phyloP scores from a whole-genome alignment of 2,329 filamentous ascomycete species.

The Amauroascus niger region DNA sequence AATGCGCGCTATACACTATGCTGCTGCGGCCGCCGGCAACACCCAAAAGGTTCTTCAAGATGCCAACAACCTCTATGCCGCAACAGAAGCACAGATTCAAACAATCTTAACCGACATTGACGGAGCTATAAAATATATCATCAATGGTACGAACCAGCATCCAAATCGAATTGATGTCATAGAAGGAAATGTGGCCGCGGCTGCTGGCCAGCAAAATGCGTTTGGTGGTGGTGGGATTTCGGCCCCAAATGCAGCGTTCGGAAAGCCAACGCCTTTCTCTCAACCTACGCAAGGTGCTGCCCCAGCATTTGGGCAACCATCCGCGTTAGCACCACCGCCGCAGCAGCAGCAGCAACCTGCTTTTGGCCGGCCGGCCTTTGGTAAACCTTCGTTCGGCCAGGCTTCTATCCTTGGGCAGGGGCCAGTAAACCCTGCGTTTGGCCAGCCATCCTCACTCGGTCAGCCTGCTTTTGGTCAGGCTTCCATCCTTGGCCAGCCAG shows the following conservation, averaged over 20 bases:
- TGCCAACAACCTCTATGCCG: slow-evolving; percentile 49
- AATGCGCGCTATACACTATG: slow-evolving; percentile 62
- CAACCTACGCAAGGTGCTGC: slow-evolving; percentile 14
- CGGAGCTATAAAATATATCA: slow-evolving; percentile 61
- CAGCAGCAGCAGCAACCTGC: slow-evolving; percentile 20
- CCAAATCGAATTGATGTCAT: slow-evolving; percentile 60
- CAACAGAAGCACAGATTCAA: slow-evolving; percentile 62
- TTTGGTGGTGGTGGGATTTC: slow-evolving; percentile 4
- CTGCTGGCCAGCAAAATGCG: neutral
- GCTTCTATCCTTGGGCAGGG: slow-evolving; percentile 29
- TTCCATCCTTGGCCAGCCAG: slow-evolving; percentile 8
- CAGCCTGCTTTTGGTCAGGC: slow-evolving; percentile 15
- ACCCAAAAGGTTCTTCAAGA: slow-evolving; percentile 44
- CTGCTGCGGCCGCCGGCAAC: slow-evolving; percentile 53
- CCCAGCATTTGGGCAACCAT: slow-evolving; percentile 34
- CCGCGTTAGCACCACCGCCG: slow-evolving; percentile 31
- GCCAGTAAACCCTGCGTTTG: slow-evolving; percentile 14
- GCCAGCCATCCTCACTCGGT: slow-evolving; percentile 2
- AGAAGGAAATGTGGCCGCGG: slow-evolving; percentile 22
- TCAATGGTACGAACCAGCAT: slow-evolving; percentile 57
- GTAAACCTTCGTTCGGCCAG: slow-evolving; percentile 29
- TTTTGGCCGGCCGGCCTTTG: slow-evolving; percentile 9
- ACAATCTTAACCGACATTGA: slow-evolving; percentile 58
- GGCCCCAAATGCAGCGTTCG: slow-evolving; percentile 21
- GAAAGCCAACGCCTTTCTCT: slow-evolving; percentile 21